Evolutionary conservation across 2,329 filamentous ascomycete species (phyloP).

Genomic region (Tolypocladium sp.): DNA sequence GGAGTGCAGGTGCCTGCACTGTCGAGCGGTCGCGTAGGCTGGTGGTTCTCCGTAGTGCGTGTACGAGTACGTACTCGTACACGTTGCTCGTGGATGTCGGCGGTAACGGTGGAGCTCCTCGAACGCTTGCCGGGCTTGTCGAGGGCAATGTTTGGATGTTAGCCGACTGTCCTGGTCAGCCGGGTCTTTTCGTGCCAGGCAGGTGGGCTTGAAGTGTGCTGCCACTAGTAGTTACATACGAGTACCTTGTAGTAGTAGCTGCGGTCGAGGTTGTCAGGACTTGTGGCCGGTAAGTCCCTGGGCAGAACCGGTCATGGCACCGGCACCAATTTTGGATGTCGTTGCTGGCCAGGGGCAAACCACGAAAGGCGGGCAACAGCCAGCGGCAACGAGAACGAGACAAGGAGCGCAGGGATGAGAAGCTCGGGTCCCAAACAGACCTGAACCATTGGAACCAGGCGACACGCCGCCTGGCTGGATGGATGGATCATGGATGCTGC

Average conservation of each 20-base stretch:
- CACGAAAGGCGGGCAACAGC: background rate
- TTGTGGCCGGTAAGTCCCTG: background rate
- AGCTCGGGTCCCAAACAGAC: background rate
- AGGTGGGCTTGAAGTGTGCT: background rate
- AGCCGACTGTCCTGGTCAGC: background rate
- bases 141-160: background rate
- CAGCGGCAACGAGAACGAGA: background rate
- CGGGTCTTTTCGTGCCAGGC: background rate
- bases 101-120: background rate
- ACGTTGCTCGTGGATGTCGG: background rate
- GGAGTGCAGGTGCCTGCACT: background rate
- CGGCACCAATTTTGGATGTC: background rate
- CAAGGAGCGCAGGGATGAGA: background rate
- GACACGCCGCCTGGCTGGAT: background rate
- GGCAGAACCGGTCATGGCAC: background rate
- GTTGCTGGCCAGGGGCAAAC: background rate
- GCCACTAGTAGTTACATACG: background rate
- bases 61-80: no score
- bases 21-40: background rate
- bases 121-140: background rate
- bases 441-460: background rate
- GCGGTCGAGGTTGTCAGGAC: background rate
- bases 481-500: background rate
- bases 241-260: background rate
- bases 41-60: background rate